A percentile compares a stretch with the other conserved stretches of the same genome.
Evolutionary conservation across 2,329 filamentous ascomycete species (phyloP).

Genomic region (Gnomoniopsis smithogilvyi): DNA sequence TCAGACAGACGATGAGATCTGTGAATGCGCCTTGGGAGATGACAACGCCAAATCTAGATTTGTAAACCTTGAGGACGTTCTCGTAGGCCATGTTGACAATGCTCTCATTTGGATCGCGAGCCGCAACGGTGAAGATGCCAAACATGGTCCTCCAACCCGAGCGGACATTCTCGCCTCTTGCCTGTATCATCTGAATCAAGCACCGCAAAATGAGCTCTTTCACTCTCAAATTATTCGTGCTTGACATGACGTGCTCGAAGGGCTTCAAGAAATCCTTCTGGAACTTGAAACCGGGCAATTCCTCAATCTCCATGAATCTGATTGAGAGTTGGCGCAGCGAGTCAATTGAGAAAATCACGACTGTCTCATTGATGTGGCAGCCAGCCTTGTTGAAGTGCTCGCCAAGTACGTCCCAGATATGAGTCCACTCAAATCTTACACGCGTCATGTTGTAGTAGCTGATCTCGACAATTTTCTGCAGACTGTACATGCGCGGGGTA

Average conservation of each 20-base stretch:
- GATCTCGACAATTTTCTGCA: conserved; percentile 98
- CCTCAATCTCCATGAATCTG: conserved; percentile 98
- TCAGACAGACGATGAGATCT: conserved; percentile 92
- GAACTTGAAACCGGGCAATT: conserved; percentile 98
- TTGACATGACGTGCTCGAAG: conserved; percentile 95
- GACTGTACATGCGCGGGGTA: conserved; percentile 90
- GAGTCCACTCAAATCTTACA: conserved; percentile 97
- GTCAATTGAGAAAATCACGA: conserved; percentile 97
- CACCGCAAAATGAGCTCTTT: conserved; percentile 98
- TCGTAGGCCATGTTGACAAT: conserved; percentile 98
- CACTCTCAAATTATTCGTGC: conserved; percentile 85
- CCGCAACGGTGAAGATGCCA: conserved; percentile 94
- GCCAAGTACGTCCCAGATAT: conserved; percentile 95
- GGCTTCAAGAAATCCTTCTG: conserved; percentile 99
- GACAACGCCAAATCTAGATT: conserved; percentile 90
- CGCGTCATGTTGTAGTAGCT: conserved; percentile 99
- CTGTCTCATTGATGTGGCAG: conserved; percentile 91
- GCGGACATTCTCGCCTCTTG: conserved; percentile 91
- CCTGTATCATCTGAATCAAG: conserved; percentile 98
- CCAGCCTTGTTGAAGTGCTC: conserved; percentile 98
- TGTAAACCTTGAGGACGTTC: conserved; percentile 94
- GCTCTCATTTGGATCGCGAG: conserved; percentile 85
- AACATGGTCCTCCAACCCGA: conserved; percentile 99
- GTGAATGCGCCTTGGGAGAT: conserved; percentile 96
- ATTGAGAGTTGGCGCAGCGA: conserved; percentile 93